A percentile compares a stretch with the other conserved stretches of the same genome.
Evolutionary conservation across 176 grass and related monocot species (phyloP).

Genomic region (Elymus sibiricus): DNA sequence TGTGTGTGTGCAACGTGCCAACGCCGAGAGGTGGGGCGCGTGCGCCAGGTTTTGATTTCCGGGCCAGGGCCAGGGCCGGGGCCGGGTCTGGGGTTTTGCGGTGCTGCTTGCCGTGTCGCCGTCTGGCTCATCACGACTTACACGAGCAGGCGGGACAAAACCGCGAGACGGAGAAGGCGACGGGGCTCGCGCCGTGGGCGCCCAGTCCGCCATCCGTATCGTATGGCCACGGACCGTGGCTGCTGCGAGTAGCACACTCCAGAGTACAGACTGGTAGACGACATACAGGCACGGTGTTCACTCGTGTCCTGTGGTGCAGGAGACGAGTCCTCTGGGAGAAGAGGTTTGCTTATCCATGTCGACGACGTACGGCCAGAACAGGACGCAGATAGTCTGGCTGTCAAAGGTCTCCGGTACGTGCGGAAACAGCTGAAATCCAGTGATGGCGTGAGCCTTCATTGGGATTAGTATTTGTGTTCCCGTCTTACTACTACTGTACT

Average conservation of each 20-base stretch:
- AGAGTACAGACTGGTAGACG: neutral
- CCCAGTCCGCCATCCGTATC: constrained; percentile 14
- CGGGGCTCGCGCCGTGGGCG: constrained; percentile 14
- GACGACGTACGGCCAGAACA: neutral
- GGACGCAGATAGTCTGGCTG: neutral
- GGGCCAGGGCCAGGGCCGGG: neutral
- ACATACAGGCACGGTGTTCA: neutral
- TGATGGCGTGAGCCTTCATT: too few species aligned
- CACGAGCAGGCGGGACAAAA: constrained; percentile 27
- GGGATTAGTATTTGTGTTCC: neutral
- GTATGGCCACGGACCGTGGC: neutral
- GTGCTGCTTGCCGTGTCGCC: neutral
- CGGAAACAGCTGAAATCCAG: neutral
- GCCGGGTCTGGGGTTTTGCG: neutral
- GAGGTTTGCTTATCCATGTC: neutral
- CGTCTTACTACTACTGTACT: neutral
- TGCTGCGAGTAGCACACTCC: neutral
- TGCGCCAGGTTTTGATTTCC: neutral
- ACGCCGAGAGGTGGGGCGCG: neutral
- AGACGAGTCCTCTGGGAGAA: too few species aligned
- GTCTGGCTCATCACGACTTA: neutral
- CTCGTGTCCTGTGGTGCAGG: neutral
- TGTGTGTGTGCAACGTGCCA: neutral
- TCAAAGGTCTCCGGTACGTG: neutral
- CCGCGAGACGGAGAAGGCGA: constrained; percentile 9